phyloP scores from a whole-genome alignment of 164 flowering plant species.

The Piper longum region DNA sequence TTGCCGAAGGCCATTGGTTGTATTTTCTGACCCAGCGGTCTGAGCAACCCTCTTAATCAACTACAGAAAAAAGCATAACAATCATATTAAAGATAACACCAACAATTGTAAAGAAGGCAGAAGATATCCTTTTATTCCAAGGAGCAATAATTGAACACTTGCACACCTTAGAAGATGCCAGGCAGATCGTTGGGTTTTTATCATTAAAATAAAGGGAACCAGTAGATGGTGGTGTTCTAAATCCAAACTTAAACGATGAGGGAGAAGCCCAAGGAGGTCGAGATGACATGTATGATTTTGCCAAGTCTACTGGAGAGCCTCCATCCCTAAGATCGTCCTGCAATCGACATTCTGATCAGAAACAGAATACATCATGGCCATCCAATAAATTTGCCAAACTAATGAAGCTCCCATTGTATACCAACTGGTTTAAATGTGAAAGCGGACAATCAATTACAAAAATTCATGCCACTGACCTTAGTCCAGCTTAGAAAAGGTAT shows the following conservation, averaged over 20 bases:
- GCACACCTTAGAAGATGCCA: slow-evolving; percentile 29
- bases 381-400: no score
- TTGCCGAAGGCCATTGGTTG: neutral
- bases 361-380: no score
- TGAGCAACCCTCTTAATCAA: neutral
- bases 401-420: no score
- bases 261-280: slow-evolving; percentile 86
- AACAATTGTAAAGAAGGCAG: neutral
- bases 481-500: no score
- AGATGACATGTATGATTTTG: slow-evolving; percentile 60
- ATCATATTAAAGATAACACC: neutral
- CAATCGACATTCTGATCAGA: slow-evolving; percentile 1
- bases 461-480: no score
- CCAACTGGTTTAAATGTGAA: no score
- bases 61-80: neutral
- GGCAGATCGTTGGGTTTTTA: slow-evolving; percentile 17
- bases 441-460: no score
- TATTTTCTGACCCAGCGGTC: neutral
- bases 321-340: slow-evolving; percentile 34
- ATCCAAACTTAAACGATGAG: slow-evolving; percentile 18
- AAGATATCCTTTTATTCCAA: neutral
- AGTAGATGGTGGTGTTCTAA: slow-evolving; percentile 24
- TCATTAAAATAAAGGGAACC: slow-evolving; percentile 25
- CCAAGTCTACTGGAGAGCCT: slow-evolving; percentile 73
- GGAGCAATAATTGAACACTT: neutral